Evolutionary conservation across 805 yeast species (phyloP), one percentile per base, ranked within the genome.

Genomic region (Hanseniaspora clermontiae): DNA sequence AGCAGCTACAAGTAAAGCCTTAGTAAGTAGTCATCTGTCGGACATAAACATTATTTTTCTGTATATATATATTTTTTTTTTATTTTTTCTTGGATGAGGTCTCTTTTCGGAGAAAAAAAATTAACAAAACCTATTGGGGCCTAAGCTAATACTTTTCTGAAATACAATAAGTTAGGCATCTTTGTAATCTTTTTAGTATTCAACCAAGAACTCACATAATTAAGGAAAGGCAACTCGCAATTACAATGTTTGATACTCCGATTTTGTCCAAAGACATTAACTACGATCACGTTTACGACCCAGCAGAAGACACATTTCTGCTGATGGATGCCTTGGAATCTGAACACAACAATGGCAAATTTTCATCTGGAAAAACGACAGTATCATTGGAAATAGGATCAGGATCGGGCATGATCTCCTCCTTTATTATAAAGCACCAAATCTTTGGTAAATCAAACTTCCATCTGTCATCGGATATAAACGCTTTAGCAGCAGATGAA

Each of bases 291-390:
- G 95, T 91, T 3, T 93, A 93, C 66, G 98, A 93, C 65, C 97
- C 98, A 0, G 79, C 95, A 0, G 98, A 93, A 63, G 98, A 93
- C 71, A 80, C 95, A 8, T 93, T 84, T 65, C 77, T 91, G 10
- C 72, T 93, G 10, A 69, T 93, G 46, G 98, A 93, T 66, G 74
- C 84, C 15, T 73, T 93, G 49, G 97, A 93, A 63, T 66, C 72
- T 43, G 84, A 86, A 52, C 31, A 39, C 17, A 38, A 15, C 9
- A 40, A 43, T 12, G 36, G 48, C 6, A 8, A 29, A 2, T 37
- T 34, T 19, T 67, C 65, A 48, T 62, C 59, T 1, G 73, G 61
- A 19, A 29, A 31, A n/a, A 43, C 66, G 1, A 86, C 93, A 0
- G 43, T 87, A 0, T 83, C 87, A 0, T 75, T 83, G 9, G 98